phyloP scores from a whole-genome alignment of 2,329 filamentous ascomycete genomes.

The Botrytis byssoidea region DNA sequence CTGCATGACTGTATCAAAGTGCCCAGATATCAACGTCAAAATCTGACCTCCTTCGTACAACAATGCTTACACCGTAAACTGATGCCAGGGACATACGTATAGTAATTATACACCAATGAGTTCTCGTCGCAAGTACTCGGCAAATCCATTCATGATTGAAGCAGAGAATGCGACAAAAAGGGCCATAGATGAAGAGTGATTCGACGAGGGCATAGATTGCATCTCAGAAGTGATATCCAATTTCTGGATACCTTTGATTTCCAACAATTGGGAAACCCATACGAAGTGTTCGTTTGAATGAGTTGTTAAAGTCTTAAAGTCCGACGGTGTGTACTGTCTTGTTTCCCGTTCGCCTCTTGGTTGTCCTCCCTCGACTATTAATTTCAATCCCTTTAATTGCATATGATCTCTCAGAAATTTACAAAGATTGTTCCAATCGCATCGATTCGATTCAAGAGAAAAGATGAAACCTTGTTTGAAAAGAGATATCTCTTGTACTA shows the following conservation, averaged over 20 bases:
- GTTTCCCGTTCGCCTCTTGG: conserved; percentile 49
- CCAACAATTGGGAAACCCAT: conserved; percentile 57
- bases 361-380: conserved; percentile 56
- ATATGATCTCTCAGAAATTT: conserved; percentile 45
- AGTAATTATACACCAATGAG: conserved; percentile 22
- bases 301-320: conserved; percentile 49
- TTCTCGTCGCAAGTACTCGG: conserved; percentile 48
- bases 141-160: conserved; percentile 56
- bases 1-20: background rate
- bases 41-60: background rate
- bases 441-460: conserved; percentile 53
- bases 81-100: background rate
- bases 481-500: conserved; percentile 51
- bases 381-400: conserved; percentile 45
- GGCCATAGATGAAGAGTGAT: conserved; percentile 53
- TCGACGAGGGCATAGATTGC: conserved; percentile 47
- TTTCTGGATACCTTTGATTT: conserved; percentile 49
- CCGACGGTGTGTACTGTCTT: conserved; percentile 46
- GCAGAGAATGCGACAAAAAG: conserved; percentile 60
- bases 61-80: conserved; percentile 10
- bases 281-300: conserved; percentile 50
- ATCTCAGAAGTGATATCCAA: conserved; percentile 54
- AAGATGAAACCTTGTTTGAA: conserved; percentile 56
- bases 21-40: background rate
- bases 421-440: conserved; percentile 55